A percentile compares a stretch with the other conserved stretches of the same genome.
Conservation (phyloP, 192 early-diverging fungal species). For the Phlyctochytrium planicorne region DNA sequence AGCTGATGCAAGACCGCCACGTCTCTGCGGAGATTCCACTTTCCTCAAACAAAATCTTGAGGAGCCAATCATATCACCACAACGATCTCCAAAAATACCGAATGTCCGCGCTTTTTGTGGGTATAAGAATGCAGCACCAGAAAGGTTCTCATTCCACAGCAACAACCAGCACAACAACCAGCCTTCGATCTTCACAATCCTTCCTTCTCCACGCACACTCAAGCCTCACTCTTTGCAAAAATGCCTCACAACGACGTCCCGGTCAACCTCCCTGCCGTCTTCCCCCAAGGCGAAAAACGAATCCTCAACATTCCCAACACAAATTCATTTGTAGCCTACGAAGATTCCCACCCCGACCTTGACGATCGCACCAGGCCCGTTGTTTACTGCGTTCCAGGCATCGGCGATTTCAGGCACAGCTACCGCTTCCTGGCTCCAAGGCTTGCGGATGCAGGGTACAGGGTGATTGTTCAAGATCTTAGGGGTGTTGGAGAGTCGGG, state of each 20-base stretch:
- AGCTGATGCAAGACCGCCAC: too few relatives aligned
- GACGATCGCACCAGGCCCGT: neutral
- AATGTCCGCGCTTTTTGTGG: too few relatives aligned
- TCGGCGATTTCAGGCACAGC: slow-evolving; percentile 29
- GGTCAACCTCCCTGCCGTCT: slow-evolving; percentile 11
- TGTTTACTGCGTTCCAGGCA: slow-evolving; percentile 22
- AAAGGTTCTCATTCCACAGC: too few relatives aligned
- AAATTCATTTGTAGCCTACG: slow-evolving; percentile 14
- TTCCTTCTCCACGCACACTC: too few relatives aligned
- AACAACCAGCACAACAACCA: too few relatives aligned
- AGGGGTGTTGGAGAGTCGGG: slow-evolving; percentile 25
- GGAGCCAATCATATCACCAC: too few relatives aligned
- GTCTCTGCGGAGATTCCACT: too few relatives aligned
- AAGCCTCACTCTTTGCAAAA: too few relatives aligned
- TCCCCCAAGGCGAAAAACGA: neutral
- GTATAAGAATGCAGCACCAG: too few relatives aligned
- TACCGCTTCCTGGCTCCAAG: slow-evolving; percentile 34
- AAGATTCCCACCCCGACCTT: slow-evolving; percentile 9
- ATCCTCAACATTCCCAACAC: neutral
- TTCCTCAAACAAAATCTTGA: too few relatives aligned
- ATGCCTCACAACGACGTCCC: neutral
- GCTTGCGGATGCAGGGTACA: slow-evolving; percentile 20
- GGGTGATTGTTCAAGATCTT: slow-evolving; percentile 28
- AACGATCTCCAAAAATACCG: too few relatives aligned
- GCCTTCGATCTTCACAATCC: too few relatives aligned